phyloP scores from a whole-genome alignment of 495 filamentous ascomycete species.

The Penicillium arizonense region DNA sequence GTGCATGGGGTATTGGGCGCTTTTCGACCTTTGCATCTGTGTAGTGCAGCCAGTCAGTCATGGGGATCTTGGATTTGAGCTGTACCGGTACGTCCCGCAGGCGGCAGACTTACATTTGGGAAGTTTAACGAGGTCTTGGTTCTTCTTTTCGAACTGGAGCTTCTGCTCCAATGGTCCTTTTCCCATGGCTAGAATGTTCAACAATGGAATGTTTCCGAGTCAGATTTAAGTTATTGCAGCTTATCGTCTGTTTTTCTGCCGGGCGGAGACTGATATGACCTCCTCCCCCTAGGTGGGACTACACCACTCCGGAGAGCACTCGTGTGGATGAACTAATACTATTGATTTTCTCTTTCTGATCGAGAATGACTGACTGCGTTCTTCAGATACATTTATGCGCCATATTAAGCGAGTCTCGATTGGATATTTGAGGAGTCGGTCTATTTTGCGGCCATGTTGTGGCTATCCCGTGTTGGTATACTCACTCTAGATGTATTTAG shows the following conservation, averaged over 20 bases:
- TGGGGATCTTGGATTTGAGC: constrained; percentile 3
- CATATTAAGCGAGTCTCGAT: too few relatives aligned
- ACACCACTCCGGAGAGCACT: too few relatives aligned
- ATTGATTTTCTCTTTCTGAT: too few relatives aligned
- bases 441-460: too few relatives aligned
- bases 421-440: too few relatives aligned
- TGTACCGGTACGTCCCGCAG: background rate
- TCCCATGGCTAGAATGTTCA: constrained; percentile 17
- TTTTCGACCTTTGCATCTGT: constrained; percentile 53
- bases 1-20: constrained; percentile 70
- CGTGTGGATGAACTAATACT: too few relatives aligned
- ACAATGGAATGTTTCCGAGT: background rate
- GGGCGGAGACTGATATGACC: constrained; percentile 1
- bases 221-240: background rate
- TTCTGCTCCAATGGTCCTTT: constrained; percentile 27
- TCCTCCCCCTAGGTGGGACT: background rate
- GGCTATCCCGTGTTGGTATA: too few relatives aligned
- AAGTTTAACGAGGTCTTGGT: constrained; percentile 36
- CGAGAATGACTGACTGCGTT: too few relatives aligned
- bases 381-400: too few relatives aligned
- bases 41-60: constrained; percentile 9
- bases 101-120: constrained; percentile 31
- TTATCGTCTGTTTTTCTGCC: constrained; percentile 27
- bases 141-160: constrained; percentile 43
- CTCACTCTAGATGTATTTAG: too few relatives aligned